Evolutionary conservation across 371 early-diverging fungal species (phyloP).

Genomic region (Syncephalis plumigaleata): DNA sequence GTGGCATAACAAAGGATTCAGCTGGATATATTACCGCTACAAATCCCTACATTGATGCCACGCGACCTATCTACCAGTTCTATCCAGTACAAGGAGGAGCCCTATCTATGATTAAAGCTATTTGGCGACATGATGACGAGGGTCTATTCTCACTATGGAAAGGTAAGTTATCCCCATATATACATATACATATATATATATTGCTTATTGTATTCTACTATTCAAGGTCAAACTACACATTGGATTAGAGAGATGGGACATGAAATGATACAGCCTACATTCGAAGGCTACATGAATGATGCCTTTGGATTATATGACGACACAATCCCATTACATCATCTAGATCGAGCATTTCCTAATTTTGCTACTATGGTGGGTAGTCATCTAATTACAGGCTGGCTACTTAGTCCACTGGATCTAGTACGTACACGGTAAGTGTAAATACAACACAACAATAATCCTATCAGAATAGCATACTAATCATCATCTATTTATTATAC

Average conservation of each 20-base stretch:
- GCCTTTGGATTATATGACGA: constrained; percentile 59
- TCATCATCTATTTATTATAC: not conserved
- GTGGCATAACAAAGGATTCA: no score
- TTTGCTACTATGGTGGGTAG: constrained; percentile 46
- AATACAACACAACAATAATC: no score
- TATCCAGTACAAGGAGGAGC: constrained; percentile 37
- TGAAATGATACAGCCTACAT: constrained; percentile 43
- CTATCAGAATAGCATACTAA: not conserved
- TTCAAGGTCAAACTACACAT: constrained; percentile 39
- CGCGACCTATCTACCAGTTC: constrained; percentile 36
- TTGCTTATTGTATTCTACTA: not conserved
- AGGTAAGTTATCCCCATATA: constrained; percentile 16
- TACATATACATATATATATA: not conserved
- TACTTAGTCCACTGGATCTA: constrained; percentile 61
- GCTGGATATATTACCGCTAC: not conserved
- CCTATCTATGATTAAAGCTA: constrained; percentile 22
- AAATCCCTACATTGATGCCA: constrained; percentile 4
- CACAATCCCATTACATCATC: constrained; percentile 47
- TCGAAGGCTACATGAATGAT: constrained; percentile 57
- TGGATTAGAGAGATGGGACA: constrained; percentile 58
- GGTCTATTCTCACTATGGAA: constrained; percentile 42
- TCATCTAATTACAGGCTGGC: constrained; percentile 40
- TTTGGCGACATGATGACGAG: constrained; percentile 39
- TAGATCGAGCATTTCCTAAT: constrained; percentile 36
- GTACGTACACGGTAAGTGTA: constrained; percentile 41